Conservation (phyloP, 2,329 filamentous ascomycete species). For the Teratosphaeria nubilosa region DNA sequence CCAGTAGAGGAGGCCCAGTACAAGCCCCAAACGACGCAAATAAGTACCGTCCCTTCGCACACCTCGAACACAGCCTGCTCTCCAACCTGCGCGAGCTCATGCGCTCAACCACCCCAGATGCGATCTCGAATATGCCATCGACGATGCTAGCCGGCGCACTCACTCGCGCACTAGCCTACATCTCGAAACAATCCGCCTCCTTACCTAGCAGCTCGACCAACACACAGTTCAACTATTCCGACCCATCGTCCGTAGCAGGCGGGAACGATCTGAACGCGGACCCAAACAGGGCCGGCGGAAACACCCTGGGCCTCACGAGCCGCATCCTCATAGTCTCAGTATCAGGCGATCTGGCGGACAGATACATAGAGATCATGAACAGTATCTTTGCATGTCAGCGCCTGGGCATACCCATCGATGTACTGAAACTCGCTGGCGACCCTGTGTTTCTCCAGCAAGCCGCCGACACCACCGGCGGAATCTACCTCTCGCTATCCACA, state of each 20-base stretch:
- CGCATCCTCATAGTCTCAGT: constrained; percentile 87
- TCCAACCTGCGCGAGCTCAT: constrained; percentile 65
- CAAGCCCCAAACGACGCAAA: constrained; percentile 49
- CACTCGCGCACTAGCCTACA: constrained; percentile 79
- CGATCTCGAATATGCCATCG: constrained; percentile 59
- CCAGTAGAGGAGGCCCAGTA: constrained; percentile 15
- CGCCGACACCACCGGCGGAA: constrained; percentile 59
- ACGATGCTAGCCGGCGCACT: constrained; percentile 87
- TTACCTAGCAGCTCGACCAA: constrained; percentile 37
- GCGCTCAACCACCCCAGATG: constrained; percentile 51
- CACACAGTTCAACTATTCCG: constrained; percentile 50
- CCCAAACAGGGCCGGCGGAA: constrained; percentile 22
- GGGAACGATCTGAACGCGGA: constrained; percentile 43
- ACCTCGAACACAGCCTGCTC: constrained; percentile 74
- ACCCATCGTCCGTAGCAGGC: constrained; percentile 35
- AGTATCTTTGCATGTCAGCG: constrained; percentile 90
- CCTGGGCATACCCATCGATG: constrained; percentile 80
- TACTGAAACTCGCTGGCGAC: constrained; percentile 72
- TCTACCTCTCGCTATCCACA: constrained; percentile 50
- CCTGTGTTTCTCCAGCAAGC: constrained; percentile 94
- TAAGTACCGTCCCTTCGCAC: constrained; percentile 86
- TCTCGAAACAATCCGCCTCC: constrained; percentile 61
- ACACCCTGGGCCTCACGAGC: constrained; percentile 50
- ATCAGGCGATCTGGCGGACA: constrained; percentile 71
- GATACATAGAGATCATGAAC: constrained; percentile 99